Percentiles rank a stretch among this genome's conserved stretches.
Evolutionary conservation across 345 rosid genomes (phyloP).

Genomic region (Brassica cretica): DNA sequence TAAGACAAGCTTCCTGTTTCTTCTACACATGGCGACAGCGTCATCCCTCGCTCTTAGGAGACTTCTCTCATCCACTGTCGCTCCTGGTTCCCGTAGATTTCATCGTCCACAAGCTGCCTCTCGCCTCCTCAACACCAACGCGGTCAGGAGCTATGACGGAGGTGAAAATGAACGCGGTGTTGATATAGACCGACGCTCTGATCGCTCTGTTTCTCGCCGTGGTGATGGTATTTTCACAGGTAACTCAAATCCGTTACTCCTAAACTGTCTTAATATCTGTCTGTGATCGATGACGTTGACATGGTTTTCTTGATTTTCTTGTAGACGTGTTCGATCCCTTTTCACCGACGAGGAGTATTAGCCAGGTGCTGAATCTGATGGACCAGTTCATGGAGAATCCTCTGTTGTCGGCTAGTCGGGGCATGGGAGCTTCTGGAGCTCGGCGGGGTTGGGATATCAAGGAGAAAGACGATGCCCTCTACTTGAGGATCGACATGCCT

Average conservation of each 20-base stretch:
- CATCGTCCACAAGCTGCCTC: constrained; percentile 32
- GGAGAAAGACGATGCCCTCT: constrained; percentile 50
- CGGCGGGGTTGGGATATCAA: constrained; percentile 54
- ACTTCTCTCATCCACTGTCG: constrained; percentile 36
- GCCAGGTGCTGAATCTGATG: constrained; percentile 66
- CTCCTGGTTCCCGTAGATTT: constrained; percentile 15
- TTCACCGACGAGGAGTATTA: constrained; percentile 60
- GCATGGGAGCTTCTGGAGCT: constrained; percentile 39
- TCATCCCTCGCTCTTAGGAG: constrained; percentile 47
- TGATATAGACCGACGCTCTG: constrained; percentile 31
- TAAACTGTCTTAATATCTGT: too few species aligned
- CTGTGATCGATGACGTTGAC: not conserved
- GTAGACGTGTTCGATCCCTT: constrained; percentile 62
- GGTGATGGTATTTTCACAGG: constrained; percentile 51
- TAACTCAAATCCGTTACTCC: not conserved
- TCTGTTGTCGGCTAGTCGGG: constrained; percentile 40
- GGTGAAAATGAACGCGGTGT: constrained; percentile 13
- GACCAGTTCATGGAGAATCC: constrained; percentile 60
- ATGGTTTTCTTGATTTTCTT: not conserved
- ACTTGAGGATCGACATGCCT: constrained; percentile 56
- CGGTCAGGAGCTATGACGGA: constrained; percentile 35
- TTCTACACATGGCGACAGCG: constrained; percentile 48
- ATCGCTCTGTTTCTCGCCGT: constrained; percentile 42
- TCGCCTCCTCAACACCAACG: constrained; percentile 50
- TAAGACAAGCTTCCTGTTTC: not conserved